Evolutionary conservation across 257 asterid species (phyloP), one percentile per base, ranked within the genome.

Genomic region (Plantago elongata): DNA sequence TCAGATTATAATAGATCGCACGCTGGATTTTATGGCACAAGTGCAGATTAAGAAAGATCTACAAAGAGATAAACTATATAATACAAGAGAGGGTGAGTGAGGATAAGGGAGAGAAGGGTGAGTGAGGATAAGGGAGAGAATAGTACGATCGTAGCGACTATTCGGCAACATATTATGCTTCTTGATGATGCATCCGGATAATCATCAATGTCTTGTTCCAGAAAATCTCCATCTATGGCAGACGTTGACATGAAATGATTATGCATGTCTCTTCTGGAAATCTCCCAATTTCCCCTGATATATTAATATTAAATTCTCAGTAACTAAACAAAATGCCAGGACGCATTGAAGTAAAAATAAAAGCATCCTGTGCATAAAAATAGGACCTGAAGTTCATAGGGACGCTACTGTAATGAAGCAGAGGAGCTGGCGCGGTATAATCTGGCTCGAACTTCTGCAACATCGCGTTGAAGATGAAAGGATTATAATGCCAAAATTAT

Each of bases 401-500:
- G 63, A 77, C 72, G 61, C 91, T 79, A 38, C 88, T 79, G 57
- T 61, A 75, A 69, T 71, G 78, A 62, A 77, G 79, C 52, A 84
- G 70, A 63, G 87, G 89, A 57, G 95, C 77, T 14, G 95, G 86
- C 12, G 93, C 85, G 45, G 86, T 81, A 57, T 88, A 92, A 51
- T 81, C 89, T 42, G 98, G 90, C 81, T 66, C 79, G 80, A 84
- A 92, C 61, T 74, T 72, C 98, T 91, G 81, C 76, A 77, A 67
- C 58, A 52, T 61, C 73, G 29, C 30, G 67, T 64, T 29, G 47
- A 55, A 63, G 52, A 15, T 11, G 68, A 52, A 27, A n/a, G 45
- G 65, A 64, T 44, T 40, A 50, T 58, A 34, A 49, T 7, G 46
- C 12, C 29, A 27, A 42, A 63, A 45, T 30, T 60, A n/a, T 27